Conservation (phyloP, 345 rosid genomes). For the Anacardium occidentale region DNA sequence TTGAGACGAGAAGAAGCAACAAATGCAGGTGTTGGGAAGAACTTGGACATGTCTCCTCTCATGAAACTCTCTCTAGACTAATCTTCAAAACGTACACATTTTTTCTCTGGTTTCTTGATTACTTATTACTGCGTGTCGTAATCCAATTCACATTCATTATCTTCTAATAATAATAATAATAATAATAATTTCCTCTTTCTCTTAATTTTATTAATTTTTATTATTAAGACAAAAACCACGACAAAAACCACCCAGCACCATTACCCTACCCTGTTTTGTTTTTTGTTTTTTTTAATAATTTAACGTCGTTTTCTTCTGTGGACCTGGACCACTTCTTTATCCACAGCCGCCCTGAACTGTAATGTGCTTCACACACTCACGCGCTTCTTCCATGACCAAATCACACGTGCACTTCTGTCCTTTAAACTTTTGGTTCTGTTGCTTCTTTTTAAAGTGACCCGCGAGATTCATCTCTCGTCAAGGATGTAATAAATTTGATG, state of each 20-base stretch:
- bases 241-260: conserved; percentile 4
- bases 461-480: neutral
- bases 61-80: conserved; percentile 29
- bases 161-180: neutral
- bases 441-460: neutral
- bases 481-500: neutral
- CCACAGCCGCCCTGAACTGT: conserved; percentile 41
- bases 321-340: conserved; percentile 16
- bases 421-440: neutral
- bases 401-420: too few species aligned
- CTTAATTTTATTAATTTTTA: neutral
- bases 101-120: conserved; percentile 9
- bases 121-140: conserved; percentile 1
- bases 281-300: neutral
- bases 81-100: too few species aligned
- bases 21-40: conserved; percentile 40
- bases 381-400: neutral
- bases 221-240: too few species aligned
- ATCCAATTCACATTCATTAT: neutral
- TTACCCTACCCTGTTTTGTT: neutral
- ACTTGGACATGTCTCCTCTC: conserved; percentile 49
- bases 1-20: conserved; percentile 30
- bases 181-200: neutral
- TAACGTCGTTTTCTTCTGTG: neutral
- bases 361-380: neutral